These are phyloP conservation scores for Chlorella sorokiniana DNA, from an alignment of 139 green algal genomes.

Conservation along the genomic window DNA sequence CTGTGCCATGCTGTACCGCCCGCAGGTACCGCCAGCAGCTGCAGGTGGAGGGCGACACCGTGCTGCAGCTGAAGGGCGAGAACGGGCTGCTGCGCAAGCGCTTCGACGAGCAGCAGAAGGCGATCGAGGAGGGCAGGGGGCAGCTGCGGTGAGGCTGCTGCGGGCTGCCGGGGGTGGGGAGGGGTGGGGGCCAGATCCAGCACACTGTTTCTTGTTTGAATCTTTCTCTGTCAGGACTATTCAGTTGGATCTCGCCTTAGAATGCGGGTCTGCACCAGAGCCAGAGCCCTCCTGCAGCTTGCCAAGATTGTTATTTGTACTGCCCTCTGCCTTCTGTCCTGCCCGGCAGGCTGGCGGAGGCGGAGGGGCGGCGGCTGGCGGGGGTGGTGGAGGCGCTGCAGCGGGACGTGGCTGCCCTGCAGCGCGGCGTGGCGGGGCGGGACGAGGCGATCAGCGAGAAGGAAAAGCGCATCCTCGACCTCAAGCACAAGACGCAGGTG, in stretches of 20 bases:
- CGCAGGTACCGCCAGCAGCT: slow-evolving; percentile 47
- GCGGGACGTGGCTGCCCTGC: slow-evolving; percentile 55
- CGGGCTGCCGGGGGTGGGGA: not conserved
- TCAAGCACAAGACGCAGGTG: slow-evolving; percentile 94
- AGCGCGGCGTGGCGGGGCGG: slow-evolving; percentile 88
- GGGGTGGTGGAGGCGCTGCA: slow-evolving; percentile 37
- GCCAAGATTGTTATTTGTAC: not conserved
- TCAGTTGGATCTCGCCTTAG: no score
- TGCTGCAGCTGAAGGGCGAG: slow-evolving; percentile 87
- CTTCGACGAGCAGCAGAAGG: slow-evolving; percentile 81
- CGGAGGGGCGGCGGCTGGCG: slow-evolving; percentile 3
- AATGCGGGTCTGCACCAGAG: no score
- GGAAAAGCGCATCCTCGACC: slow-evolving; percentile 91
- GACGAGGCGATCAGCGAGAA: slow-evolving; percentile 94
- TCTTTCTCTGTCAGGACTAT: not conserved
- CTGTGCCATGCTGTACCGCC: not conserved
- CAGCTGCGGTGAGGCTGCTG: slow-evolving; percentile 54
- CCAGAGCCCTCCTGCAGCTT: no score
- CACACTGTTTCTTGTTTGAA: not conserved
- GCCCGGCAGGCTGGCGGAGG: slow-evolving; percentile 2
- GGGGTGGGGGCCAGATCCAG: not conserved
- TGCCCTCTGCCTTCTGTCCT: not conserved
- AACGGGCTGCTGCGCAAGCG: slow-evolving; percentile 96
- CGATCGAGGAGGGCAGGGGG: slow-evolving; percentile 85
- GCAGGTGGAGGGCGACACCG: slow-evolving; percentile 66